A percentile compares a stretch with the other conserved stretches of the same genome.
phyloP scores from a whole-genome alignment of 140 eudicot species.

The Anethum foeniculum region DNA sequence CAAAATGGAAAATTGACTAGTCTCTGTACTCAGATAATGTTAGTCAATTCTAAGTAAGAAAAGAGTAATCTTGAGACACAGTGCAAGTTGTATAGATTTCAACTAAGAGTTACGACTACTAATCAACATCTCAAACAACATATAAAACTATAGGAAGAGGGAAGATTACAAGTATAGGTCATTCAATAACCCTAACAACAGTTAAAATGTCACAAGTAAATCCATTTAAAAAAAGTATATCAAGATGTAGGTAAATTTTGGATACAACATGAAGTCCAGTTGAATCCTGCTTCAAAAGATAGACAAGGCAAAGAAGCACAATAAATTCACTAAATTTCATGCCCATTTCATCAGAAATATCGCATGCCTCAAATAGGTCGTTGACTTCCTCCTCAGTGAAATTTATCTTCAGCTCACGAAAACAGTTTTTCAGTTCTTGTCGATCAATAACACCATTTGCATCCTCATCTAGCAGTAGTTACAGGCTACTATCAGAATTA shows the following conservation, averaged over 20 bases:
- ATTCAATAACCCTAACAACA: neutral
- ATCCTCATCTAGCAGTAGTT: slow-evolving; percentile 51
- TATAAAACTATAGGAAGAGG: neutral
- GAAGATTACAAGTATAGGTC: neutral
- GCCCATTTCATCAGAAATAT: slow-evolving; percentile 62
- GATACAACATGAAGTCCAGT: slow-evolving; percentile 42
- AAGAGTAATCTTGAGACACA: neutral
- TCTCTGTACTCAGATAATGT: neutral
- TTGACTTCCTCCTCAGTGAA: slow-evolving; percentile 65
- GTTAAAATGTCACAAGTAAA: neutral
- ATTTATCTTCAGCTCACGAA: slow-evolving; percentile 55
- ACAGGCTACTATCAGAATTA: neutral
- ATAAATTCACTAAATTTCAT: slow-evolving; percentile 78
- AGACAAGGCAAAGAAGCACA: slow-evolving; percentile 85
- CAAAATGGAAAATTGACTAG: neutral
- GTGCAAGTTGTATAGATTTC: neutral
- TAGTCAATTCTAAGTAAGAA: neutral
- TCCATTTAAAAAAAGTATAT: neutral
- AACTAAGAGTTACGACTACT: neutral
- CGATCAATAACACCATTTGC: slow-evolving; percentile 71
- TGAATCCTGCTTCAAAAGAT: slow-evolving; percentile 68
- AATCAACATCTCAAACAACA: neutral
- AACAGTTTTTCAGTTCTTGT: slow-evolving; percentile 69
- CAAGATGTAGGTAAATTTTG: slow-evolving; percentile 5
- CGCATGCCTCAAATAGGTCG: slow-evolving; percentile 70